Evolutionary conservation across 2,329 filamentous ascomycete species (phyloP).

Genomic region (Malbranchea zuffiana): DNA sequence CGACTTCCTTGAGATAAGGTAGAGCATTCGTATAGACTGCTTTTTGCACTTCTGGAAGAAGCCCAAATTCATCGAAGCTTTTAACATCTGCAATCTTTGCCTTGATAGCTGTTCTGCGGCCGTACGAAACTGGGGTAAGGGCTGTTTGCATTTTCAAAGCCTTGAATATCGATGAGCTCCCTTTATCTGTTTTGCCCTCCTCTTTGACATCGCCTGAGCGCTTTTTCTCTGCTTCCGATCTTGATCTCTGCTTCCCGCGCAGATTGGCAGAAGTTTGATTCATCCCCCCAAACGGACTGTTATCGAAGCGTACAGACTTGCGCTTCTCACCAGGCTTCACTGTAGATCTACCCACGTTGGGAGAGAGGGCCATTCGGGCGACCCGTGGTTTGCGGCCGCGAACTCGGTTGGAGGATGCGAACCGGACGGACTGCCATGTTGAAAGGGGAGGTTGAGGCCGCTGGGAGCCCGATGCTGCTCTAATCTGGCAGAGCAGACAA

Average conservation of each 20-base stretch:
- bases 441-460: constrained; percentile 7
- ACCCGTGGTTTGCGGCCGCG: constrained; percentile 26
- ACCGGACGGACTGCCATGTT: constrained; percentile 24
- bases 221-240: constrained; percentile 34
- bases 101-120: constrained; percentile 52
- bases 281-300: constrained; percentile 50
- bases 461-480: constrained; percentile 10
- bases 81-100: constrained; percentile 53
- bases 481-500: constrained; percentile 27
- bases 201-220: constrained; percentile 32
- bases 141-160: constrained; percentile 89
- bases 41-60: constrained; percentile 60
- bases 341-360: constrained; percentile 27
- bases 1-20: constrained; percentile 60
- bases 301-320: constrained; percentile 31
- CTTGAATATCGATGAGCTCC: constrained; percentile 51
- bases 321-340: constrained; percentile 20
- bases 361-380: constrained; percentile 30
- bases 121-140: constrained; percentile 66
- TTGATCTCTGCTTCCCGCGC: constrained; percentile 24
- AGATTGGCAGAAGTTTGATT: constrained; percentile 41
- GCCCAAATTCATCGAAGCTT: constrained; percentile 67
- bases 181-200: constrained; percentile 29
- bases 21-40: constrained; percentile 65
- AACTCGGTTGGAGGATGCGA: constrained; percentile 23